Evolutionary conservation across 2,329 filamentous ascomycete genomes (phyloP), one percentile per base, ranked within the genome.

Genomic region (Cadophora sp.): DNA sequence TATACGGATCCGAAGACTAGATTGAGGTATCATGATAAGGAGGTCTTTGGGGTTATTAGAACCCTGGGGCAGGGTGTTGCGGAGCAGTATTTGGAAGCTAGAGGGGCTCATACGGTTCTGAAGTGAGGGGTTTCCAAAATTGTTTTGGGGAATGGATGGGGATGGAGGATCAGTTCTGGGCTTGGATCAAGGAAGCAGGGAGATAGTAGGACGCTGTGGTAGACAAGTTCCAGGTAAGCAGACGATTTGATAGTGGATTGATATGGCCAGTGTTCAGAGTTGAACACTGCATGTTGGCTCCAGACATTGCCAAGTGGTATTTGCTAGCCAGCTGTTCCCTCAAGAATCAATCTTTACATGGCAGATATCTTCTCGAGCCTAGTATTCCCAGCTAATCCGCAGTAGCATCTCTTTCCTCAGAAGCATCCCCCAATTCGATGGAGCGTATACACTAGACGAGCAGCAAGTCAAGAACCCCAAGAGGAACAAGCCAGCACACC

Each of bases 1-100:
- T 99, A 99, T 78, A 88, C 92, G 39, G 96, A 99, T 78, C 96
- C 96, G 2, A 99, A 99, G 85, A 97, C 94, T 47, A 87, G 95
- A 71, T 80, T 99, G 79, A 85, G 95, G 69, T 99, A 99, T 80
- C 92, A 97, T 79, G 91, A 99, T 79, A 91, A 88, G 79, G 96
- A 99, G 82, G 87, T 98, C 6, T 99, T 97, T 82, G 87, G 86
- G 3, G 87, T 94, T 48, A 91, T 99, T 67, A 88, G 94, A 75
- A 88, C 85, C 1, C 80, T 99, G 74, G 91, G 91, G 5, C 94
- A 96, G 78, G 91, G 92, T 24, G 89, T 90, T 16, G 90, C 92
- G 0, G 96, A 99, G 81, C 90, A 91, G 74, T 97, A 96, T 78
- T 83, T 99, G 61, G 95, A 96, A 75, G 91, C 93, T 43, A 87